Conservation (phyloP, 371 early-diverging fungal genomes). For the Dentiscutata heterogama region DNA sequence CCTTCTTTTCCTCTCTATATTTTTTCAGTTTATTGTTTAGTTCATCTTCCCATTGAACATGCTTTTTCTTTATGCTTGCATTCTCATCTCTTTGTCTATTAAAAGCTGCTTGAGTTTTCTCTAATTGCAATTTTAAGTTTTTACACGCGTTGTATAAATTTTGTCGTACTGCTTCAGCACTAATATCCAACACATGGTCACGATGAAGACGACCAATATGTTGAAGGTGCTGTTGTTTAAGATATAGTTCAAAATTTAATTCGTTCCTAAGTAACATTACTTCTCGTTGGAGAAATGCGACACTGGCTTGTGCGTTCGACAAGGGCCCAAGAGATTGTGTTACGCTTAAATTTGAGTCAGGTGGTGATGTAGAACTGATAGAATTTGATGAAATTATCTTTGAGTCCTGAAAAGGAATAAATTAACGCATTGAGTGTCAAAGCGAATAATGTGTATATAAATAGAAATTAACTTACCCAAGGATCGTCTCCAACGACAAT, state of each 20-base stretch:
- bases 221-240: constrained; percentile 75
- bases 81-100: constrained; percentile 66
- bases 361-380: background rate
- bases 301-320: constrained; percentile 9
- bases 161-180: constrained; percentile 73
- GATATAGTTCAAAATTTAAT: constrained; percentile 72
- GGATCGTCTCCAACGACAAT: constrained; percentile 63
- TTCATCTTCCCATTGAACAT: constrained; percentile 73
- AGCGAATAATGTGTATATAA: background rate
- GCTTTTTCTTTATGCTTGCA: constrained; percentile 66
- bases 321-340: background rate
- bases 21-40: constrained; percentile 65
- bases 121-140: constrained; percentile 64
- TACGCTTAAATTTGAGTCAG: background rate
- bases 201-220: constrained; percentile 73
- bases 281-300: constrained; percentile 66
- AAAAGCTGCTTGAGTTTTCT: constrained; percentile 61
- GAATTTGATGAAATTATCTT: constrained; percentile 32
- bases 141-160: constrained; percentile 69
- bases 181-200: constrained; percentile 70
- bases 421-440: background rate
- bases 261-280: constrained; percentile 69
- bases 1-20: constrained; percentile 68
- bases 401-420: background rate
- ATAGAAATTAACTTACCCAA: constrained; percentile 53